Evolutionary conservation across 768 basidiomycete species (phyloP).

Genomic region (Holtermanniella nyarrowii): DNA sequence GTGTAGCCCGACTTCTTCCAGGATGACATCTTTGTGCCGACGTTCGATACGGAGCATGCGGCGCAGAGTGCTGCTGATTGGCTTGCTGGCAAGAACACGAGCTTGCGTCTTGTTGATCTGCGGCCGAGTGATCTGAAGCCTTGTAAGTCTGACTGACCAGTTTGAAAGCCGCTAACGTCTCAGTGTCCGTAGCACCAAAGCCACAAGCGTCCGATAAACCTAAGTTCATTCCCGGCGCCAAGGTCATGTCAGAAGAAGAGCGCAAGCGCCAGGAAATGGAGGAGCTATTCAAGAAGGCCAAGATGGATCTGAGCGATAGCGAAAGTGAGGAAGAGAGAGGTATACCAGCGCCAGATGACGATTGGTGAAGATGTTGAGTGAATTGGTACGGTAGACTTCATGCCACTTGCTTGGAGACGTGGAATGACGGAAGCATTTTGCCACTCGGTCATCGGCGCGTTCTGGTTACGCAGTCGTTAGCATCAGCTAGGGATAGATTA

Average conservation of each 20-base stretch:
- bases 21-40: conserved; percentile 41
- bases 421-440: no score
- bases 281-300: conserved; percentile 37
- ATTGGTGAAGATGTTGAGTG: conserved; percentile 35
- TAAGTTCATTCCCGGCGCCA: conserved; percentile 16
- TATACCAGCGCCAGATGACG: conserved; percentile 30
- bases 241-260: conserved; percentile 39
- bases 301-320: conserved; percentile 36
- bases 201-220: conserved; percentile 19
- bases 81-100: conserved; percentile 22
- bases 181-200: conserved; percentile 42
- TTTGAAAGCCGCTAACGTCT: no score
- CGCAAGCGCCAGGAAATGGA: conserved; percentile 38
- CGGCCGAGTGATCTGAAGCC: conserved; percentile 34
- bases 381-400: no score
- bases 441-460: no score
- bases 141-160: conserved; percentile 33
- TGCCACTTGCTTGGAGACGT: no score
- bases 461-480: no score
- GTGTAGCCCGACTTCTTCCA: conserved; percentile 41
- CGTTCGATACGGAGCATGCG: conserved; percentile 27
- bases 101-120: conserved; percentile 16
- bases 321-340: conserved; percentile 28
- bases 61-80: conserved; percentile 26
- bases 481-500: no score